phyloP scores from a whole-genome alignment of 805 yeast genomes.

The Yamadazyma phyllophila region DNA sequence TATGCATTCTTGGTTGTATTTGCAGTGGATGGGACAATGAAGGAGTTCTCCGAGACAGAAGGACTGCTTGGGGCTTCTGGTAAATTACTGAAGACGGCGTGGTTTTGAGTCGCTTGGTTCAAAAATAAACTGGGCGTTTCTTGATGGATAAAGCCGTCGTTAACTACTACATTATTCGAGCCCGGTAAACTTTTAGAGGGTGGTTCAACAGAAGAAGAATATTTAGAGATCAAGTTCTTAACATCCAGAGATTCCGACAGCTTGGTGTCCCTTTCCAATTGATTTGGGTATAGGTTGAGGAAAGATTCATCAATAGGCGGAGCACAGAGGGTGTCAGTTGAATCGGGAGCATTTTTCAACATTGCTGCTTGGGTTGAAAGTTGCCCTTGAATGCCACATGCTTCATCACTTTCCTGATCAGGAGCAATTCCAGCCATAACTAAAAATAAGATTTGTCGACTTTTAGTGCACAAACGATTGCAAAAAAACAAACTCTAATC shows the following conservation, averaged over 20 bases:
- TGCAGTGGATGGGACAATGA: no score
- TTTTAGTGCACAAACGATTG: conserved; percentile 4
- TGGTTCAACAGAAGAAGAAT: not conserved
- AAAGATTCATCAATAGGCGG: no score
- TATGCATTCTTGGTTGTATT: no score
- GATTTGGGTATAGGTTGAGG: no score
- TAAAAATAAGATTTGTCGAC: not conserved
- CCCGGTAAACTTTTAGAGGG: not conserved
- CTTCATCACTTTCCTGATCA: conserved; percentile 12
- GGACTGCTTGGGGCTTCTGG: not conserved
- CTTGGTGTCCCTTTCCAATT: no score
- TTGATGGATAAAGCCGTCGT: not conserved
- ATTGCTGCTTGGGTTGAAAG: no score
- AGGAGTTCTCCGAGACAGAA: not conserved
- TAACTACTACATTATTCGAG: no score
- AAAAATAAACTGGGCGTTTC: not conserved
- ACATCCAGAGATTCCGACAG: no score
- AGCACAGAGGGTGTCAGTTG: no score
- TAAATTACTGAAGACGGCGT: not conserved
- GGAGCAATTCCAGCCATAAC: not conserved
- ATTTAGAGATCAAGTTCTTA: not conserved
- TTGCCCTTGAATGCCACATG: not conserved
- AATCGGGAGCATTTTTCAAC: no score
- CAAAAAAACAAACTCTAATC: not conserved
- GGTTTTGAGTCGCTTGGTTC: not conserved